phyloP scores from a whole-genome alignment of 352 stramenopile genomes.

The Phytophthora litchii region DNA sequence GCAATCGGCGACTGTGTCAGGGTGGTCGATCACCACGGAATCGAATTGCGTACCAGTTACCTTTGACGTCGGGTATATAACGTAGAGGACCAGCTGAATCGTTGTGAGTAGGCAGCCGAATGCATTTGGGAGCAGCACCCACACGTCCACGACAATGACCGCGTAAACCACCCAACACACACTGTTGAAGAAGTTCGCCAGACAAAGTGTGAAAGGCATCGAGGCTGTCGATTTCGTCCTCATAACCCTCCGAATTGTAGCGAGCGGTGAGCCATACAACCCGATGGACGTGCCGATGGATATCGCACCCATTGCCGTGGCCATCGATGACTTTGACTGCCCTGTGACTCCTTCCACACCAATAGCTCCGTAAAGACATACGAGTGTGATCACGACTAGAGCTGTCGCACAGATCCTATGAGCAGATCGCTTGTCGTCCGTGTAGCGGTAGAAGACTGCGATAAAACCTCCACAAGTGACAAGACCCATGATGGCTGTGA shows the following conservation, averaged over 20 bases:
- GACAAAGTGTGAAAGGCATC: conserved; percentile 38
- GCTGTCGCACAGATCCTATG: conserved; percentile 23
- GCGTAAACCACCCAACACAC: conserved; percentile 54
- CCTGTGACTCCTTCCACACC: conserved; percentile 34
- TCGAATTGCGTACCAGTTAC: conserved; percentile 13
- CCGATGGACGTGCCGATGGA: conserved; percentile 58
- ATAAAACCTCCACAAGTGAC: conserved; percentile 51
- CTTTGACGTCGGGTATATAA: conserved; percentile 32
- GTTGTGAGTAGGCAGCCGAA: conserved; percentile 36
- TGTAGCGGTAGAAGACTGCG: conserved; percentile 48
- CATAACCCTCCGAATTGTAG: conserved; percentile 41
- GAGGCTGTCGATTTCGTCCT: conserved; percentile 36
- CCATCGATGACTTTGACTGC: conserved; percentile 36
- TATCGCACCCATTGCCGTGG: conserved; percentile 48
- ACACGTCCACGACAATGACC: conserved; percentile 43
- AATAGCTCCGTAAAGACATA: conserved; percentile 43
- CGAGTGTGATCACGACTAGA: conserved; percentile 23
- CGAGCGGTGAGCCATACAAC: conserved; percentile 62
- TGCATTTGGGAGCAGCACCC: conserved; percentile 47
- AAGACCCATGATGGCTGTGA: conserved; percentile 53
- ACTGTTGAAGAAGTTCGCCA: conserved; percentile 47
- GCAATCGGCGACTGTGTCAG: conserved; percentile 3
- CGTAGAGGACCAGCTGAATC: conserved; percentile 34
- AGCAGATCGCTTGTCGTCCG: conserved; percentile 30
- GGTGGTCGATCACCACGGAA: conserved; percentile 13